phyloP scores from a whole-genome alignment of 306 rosid genomes.

The Styphnolobium japonicum region DNA sequence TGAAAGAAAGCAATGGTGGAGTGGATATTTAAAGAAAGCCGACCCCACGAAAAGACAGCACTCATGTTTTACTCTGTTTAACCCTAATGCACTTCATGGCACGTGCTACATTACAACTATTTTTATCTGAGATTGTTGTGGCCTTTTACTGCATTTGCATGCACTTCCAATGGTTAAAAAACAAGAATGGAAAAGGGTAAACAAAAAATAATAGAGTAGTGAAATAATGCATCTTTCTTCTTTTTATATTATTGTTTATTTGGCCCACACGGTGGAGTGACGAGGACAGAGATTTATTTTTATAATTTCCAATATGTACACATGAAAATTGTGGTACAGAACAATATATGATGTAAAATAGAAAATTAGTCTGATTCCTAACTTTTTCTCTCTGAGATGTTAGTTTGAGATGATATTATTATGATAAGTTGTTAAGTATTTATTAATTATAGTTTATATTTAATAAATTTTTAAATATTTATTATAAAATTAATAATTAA shows the following conservation, averaged over 20 bases:
- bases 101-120: constrained; percentile 27
- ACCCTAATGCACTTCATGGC: not conserved
- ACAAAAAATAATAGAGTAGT: not conserved
- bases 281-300: not conserved
- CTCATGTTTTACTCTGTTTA: not conserved
- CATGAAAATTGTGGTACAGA: not conserved
- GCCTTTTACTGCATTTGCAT: not conserved
- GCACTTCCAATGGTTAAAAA: constrained; percentile 14
- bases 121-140: not conserved
- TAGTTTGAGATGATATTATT: too few species aligned
- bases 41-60: not conserved
- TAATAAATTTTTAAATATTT: too few species aligned
- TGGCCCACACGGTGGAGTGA: not conserved
- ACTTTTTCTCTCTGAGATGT: too few species aligned
- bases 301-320: not conserved
- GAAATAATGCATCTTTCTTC: not conserved
- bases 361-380: too few species aligned
- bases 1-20: not conserved
- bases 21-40: not conserved
- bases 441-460: too few species aligned
- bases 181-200: not conserved
- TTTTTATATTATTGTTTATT: not conserved
- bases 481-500: too few species aligned
- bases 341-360: not conserved
- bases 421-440: too few species aligned